These are phyloP conservation scores for Backusella psychrophila DNA, from an alignment of 192 early-diverging fungal species.

Conservation along the genomic window DNA sequence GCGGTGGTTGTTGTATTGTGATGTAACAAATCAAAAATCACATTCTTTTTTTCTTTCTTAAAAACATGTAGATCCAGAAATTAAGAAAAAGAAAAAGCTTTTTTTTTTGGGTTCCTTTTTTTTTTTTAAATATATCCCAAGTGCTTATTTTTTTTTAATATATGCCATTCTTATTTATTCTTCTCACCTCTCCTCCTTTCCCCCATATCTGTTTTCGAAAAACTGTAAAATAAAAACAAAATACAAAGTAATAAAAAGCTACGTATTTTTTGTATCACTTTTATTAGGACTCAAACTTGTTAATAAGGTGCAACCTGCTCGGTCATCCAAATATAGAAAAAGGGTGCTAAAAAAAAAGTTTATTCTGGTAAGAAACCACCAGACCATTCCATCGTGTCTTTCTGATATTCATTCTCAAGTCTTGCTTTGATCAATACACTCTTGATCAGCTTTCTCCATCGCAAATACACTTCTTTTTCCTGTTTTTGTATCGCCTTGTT, in stretches of 20 bases:
- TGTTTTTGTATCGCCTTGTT: slow-evolving; percentile 33
- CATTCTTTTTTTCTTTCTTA: neutral
- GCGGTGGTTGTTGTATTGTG: slow-evolving; percentile 32
- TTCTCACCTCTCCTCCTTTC: neutral
- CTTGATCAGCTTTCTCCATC: slow-evolving; percentile 59
- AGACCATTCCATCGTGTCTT: neutral
- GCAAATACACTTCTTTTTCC: slow-evolving; percentile 38
- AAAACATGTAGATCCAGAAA: neutral
- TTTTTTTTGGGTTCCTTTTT: neutral
- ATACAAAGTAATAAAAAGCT: neutral
- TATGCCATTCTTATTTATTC: neutral
- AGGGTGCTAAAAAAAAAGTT: neutral
- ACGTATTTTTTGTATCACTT: neutral
- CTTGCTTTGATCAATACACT: slow-evolving; percentile 47
- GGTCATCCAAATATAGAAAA: neutral
- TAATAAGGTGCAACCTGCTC: neutral
- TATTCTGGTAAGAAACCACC: neutral
- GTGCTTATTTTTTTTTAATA: neutral
- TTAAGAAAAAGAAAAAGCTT: neutral
- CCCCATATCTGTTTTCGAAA: neutral
- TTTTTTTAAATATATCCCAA: neutral
- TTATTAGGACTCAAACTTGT: neutral
- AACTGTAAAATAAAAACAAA: neutral
- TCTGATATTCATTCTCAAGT: slow-evolving; percentile 56
- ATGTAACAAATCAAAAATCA: slow-evolving; percentile 25